These are phyloP conservation scores for Phialocephala sp. DNA, from an alignment of 2,329 filamentous ascomycete genomes.

Conservation along the genomic window DNA sequence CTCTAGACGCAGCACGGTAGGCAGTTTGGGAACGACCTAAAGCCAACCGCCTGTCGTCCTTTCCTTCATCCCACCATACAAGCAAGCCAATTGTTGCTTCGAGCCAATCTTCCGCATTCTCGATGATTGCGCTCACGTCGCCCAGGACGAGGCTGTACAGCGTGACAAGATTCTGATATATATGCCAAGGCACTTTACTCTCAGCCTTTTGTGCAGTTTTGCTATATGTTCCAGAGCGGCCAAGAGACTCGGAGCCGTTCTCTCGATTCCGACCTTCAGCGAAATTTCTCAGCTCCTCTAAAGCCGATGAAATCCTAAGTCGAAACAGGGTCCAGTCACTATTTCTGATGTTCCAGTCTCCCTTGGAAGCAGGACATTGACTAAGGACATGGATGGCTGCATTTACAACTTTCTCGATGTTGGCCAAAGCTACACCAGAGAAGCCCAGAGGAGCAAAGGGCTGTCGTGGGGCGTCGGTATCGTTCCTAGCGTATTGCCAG, in stretches of 20 bases:
- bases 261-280: conserved; percentile 73
- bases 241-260: conserved; percentile 36
- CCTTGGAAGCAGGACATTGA: conserved; percentile 70
- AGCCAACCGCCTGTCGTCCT: conserved; percentile 51
- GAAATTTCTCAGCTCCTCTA: conserved; percentile 75
- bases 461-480: conserved; percentile 64
- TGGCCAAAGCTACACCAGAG: conserved; percentile 74
- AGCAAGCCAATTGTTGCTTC: conserved; percentile 85
- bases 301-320: conserved; percentile 70
- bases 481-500: conserved; percentile 75
- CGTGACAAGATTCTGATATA: conserved; percentile 83
- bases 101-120: conserved; percentile 86
- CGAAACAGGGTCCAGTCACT: conserved; percentile 86
- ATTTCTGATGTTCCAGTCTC: conserved; percentile 83
- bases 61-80: conserved; percentile 91
- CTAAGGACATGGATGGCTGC: conserved; percentile 73
- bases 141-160: conserved; percentile 85
- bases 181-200: conserved; percentile 85
- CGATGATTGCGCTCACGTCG: conserved; percentile 74
- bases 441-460: conserved; percentile 64
- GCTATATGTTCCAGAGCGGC: conserved; percentile 65
- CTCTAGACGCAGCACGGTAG: conserved; percentile 46
- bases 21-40: conserved; percentile 36
- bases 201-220: conserved; percentile 76
- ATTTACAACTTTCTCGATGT: conserved; percentile 74